Conservation (phyloP, 2,329 filamentous ascomycete genomes). For the Colletotrichum cereale region DNA sequence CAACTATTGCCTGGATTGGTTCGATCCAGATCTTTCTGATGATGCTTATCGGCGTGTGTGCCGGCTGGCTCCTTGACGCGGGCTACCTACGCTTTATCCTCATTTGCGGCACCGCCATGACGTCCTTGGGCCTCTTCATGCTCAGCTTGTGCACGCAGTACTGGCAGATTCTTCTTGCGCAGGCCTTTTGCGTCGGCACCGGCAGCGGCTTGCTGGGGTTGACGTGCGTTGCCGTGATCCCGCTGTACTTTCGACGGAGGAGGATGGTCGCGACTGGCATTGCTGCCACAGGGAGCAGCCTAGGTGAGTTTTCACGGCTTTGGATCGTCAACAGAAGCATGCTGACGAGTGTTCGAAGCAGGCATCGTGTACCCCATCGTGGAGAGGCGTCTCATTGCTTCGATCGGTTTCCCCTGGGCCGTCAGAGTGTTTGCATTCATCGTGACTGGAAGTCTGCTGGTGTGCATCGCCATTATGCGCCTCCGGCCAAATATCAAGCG, state of each 20-base stretch:
- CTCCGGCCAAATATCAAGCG: conserved; percentile 33
- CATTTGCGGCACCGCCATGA: conserved; percentile 54
- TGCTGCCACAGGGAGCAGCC: conserved; percentile 47
- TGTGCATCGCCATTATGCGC: conserved; percentile 31
- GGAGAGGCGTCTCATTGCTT: conserved; percentile 25
- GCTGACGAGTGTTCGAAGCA: not conserved
- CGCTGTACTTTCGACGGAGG: conserved; percentile 49
- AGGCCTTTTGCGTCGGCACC: conserved; percentile 59
- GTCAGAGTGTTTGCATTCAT: conserved; percentile 33
- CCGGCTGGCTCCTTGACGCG: conserved; percentile 61
- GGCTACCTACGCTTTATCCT: conserved; percentile 59
- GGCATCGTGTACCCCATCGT: conserved; percentile 34
- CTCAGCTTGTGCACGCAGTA: conserved; percentile 52
- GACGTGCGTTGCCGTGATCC: conserved; percentile 51
- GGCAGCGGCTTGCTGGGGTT: conserved; percentile 57
- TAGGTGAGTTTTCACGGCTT: conserved; percentile 43
- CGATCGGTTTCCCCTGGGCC: conserved; percentile 33
- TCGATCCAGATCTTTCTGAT: conserved; percentile 61
- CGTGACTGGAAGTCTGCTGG: conserved; percentile 26
- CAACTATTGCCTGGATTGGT: conserved; percentile 59
- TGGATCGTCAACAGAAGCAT: not conserved
- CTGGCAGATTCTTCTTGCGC: conserved; percentile 60
- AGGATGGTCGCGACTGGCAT: conserved; percentile 50
- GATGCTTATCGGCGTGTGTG: conserved; percentile 54
- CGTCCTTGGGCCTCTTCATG: conserved; percentile 62